Conservation (phyloP, 805 yeast genomes). For the Scheffersomyces coipomensis region DNA sequence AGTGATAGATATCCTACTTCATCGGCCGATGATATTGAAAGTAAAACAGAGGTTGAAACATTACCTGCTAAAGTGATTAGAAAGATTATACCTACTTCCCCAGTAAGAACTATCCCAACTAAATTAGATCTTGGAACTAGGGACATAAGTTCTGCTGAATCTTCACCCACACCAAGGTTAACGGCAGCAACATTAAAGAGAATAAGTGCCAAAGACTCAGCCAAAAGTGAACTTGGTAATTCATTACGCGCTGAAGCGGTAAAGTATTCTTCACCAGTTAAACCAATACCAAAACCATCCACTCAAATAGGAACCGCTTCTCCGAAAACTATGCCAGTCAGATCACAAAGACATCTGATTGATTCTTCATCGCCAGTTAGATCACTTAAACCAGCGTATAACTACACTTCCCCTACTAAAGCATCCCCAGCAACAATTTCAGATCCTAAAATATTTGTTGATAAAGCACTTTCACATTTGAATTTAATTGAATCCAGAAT, state of each 20-base stretch:
- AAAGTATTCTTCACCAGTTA: constrained; percentile 4
- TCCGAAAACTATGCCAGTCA: constrained; percentile 1
- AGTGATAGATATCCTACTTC: not conserved
- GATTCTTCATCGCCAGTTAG: not conserved
- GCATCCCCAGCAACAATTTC: not conserved
- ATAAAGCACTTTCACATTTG: not conserved
- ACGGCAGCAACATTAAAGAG: constrained; percentile 33
- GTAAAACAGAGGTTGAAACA: constrained; percentile 10
- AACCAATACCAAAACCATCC: not conserved
- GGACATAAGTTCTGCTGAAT: not conserved
- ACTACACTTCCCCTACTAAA: not conserved
- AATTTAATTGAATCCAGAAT: not conserved
- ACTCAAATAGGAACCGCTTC: no score
- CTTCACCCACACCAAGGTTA: constrained; percentile 21
- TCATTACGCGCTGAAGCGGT: not conserved
- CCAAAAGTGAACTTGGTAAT: no score
- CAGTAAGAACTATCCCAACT: constrained; percentile 5
- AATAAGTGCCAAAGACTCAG: constrained; percentile 28
- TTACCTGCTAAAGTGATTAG: constrained; percentile 28
- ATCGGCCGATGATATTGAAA: not conserved
- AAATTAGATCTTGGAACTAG: constrained; percentile 6
- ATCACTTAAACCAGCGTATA: not conserved
- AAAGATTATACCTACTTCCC: constrained; percentile 23
- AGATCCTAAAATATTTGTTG: not conserved
- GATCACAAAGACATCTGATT: not conserved